Evolutionary conservation across 2,329 filamentous ascomycete species (phyloP).

Genomic region (Pseudogymnoascus verrucosus): DNA sequence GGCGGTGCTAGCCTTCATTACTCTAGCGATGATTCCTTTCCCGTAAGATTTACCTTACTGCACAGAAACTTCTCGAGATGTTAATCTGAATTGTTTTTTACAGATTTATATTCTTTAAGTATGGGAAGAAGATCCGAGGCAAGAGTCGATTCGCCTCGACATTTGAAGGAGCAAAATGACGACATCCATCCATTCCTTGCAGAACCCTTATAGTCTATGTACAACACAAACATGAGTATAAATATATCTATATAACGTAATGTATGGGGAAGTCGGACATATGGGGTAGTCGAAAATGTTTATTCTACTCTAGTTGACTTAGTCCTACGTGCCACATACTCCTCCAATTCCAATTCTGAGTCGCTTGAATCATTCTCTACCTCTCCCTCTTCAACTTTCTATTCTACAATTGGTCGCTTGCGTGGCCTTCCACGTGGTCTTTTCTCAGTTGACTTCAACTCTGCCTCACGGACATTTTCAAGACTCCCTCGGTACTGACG

Average conservation of each 20-base stretch:
- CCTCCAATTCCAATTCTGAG: not conserved
- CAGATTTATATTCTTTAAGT: slow-evolving; percentile 45
- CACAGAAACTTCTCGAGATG: too few species aligned
- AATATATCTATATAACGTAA: not conserved
- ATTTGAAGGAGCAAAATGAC: too few species aligned
- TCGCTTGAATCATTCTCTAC: not conserved
- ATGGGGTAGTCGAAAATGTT: not conserved
- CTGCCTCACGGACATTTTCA: too few species aligned
- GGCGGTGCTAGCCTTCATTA: slow-evolving; percentile 52
- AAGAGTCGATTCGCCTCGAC: slow-evolving; percentile 40
- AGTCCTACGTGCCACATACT: not conserved
- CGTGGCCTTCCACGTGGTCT: too few species aligned
- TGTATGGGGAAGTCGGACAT: not conserved
- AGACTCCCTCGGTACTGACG: too few species aligned
- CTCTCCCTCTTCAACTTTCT: not conserved
- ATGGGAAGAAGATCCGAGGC: slow-evolving; percentile 48
- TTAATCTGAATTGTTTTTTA: too few species aligned
- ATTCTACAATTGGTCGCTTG: too few species aligned
- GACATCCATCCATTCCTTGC: too few species aligned
- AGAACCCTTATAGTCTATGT: too few species aligned
- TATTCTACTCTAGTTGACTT: not conserved
- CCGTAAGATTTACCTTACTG: slow-evolving; percentile 34
- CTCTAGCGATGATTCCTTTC: slow-evolving; percentile 54
- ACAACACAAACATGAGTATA: too few species aligned
- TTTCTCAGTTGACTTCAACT: too few species aligned